These are phyloP conservation scores for Fusarium subtropicale DNA, from an alignment of 2,329 filamentous ascomycete species.

Conservation along the genomic window DNA sequence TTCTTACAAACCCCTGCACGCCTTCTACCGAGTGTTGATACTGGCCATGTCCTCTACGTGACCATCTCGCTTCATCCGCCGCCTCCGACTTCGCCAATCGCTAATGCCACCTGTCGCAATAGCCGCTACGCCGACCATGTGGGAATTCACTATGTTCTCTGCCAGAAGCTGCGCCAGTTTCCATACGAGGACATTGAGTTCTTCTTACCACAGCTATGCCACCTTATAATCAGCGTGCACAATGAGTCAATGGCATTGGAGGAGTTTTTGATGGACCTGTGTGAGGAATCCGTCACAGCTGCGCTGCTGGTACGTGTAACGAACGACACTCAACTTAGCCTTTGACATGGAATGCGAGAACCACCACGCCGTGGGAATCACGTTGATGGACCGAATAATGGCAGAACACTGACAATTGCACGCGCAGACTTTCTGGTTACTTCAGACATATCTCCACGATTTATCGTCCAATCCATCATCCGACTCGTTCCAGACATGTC, in stretches of 20 bases:
- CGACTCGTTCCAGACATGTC: conserved; percentile 82
- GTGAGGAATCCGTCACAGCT: conserved; percentile 87
- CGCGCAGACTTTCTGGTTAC: conserved; percentile 85
- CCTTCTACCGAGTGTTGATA: neutral
- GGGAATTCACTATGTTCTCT: conserved; percentile 89
- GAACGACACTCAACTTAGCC: conserved; percentile 7
- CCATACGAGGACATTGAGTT: conserved; percentile 93
- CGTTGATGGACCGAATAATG: neutral
- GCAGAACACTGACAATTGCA: conserved; percentile 35
- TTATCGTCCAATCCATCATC: conserved; percentile 80
- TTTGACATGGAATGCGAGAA: conserved; percentile 23
- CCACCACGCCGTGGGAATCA: conserved; percentile 14
- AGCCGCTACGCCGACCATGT: conserved; percentile 91
- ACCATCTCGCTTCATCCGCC: conserved; percentile 15
- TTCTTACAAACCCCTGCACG: conserved; percentile 16
- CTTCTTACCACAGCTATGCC: conserved; percentile 88
- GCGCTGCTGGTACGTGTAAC: conserved; percentile 75
- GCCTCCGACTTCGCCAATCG: conserved; percentile 39
- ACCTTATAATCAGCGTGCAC: conserved; percentile 87
- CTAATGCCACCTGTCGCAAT: conserved; percentile 48
- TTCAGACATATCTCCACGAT: conserved; percentile 88
- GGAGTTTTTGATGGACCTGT: conserved; percentile 86
- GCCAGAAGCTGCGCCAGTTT: conserved; percentile 88
- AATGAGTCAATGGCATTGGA: conserved; percentile 93
- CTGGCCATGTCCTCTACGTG: neutral